Conservation (phyloP, 192 early-diverging fungal genomes). For the Coemansia nantahalensis region DNA sequence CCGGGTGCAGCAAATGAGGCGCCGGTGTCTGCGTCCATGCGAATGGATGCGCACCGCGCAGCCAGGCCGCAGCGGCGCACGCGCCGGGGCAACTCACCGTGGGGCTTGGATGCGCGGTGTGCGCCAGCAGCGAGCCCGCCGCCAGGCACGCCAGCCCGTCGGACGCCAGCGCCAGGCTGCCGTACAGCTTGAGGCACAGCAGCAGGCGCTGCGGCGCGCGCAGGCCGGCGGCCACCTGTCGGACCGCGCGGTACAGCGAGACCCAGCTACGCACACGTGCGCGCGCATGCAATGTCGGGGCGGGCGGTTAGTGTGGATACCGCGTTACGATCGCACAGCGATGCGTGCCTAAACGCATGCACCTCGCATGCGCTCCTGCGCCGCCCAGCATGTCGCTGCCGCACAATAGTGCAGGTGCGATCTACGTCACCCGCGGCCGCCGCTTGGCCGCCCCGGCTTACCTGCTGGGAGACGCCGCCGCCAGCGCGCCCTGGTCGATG, state of each 20-base stretch:
- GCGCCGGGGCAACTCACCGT: no score
- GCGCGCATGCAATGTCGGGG: background rate
- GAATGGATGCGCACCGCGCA: no score
- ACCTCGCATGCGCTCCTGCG: no score
- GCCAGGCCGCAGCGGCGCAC: no score
- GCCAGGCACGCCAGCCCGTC: constrained; percentile 21
- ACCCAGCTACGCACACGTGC: constrained; percentile 38
- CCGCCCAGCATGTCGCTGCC: no score
- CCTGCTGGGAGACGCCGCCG: constrained; percentile 22
- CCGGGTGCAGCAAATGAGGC: no score
- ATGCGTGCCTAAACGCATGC: no score
- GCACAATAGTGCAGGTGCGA: no score
- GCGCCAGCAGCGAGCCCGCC: constrained; percentile 28
- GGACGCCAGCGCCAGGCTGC: constrained; percentile 38
- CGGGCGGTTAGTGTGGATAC: background rate
- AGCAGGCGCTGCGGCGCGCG: constrained; percentile 33
- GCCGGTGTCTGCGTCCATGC: no score
- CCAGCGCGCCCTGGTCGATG: constrained; percentile 40
- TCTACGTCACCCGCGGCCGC: no score
- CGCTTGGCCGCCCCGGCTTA: constrained; percentile 6
- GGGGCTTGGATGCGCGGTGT: constrained; percentile 36
- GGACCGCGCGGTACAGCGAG: constrained; percentile 36
- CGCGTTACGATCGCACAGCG: background rate
- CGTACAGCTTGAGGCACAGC: constrained; percentile 49
- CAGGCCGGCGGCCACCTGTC: constrained; percentile 39